A percentile compares a stretch with the other conserved stretches of the same genome.
Conservation (phyloP, 1,284 basidiomycete genomes). For the Kalmanozyma brasiliensis region DNA sequence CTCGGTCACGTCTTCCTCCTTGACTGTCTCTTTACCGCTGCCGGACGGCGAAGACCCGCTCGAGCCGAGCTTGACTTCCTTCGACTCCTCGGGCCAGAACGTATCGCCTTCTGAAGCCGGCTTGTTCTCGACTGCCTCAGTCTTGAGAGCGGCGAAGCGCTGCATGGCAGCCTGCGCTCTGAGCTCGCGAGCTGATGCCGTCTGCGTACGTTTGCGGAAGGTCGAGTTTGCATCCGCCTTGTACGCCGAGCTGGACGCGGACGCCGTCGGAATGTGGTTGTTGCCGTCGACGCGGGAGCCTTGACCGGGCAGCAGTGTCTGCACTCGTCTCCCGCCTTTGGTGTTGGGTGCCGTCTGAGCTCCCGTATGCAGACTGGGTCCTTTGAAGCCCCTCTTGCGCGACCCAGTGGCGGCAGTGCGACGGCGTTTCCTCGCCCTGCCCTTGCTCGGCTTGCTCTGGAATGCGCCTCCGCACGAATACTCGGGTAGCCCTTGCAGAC, state of each 20-base stretch:
- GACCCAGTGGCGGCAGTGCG: constrained; percentile 9
- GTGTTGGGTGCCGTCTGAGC: constrained; percentile 55
- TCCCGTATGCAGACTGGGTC: constrained; percentile 54
- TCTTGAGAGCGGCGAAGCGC: constrained; percentile 19
- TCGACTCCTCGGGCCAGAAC: constrained; percentile 10
- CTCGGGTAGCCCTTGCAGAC: constrained; percentile 43
- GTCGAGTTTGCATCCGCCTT: constrained; percentile 56
- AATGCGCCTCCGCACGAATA: constrained; percentile 57
- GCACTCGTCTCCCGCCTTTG: constrained; percentile 32
- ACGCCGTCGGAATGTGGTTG: constrained; percentile 46
- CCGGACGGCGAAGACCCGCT: background rate
- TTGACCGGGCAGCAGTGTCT: constrained; percentile 30
- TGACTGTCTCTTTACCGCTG: background rate
- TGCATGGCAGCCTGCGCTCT: constrained; percentile 46
- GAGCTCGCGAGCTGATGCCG: constrained; percentile 36
- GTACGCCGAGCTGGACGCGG: constrained; percentile 31
- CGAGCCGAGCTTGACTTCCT: background rate
- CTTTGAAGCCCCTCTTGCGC: constrained; percentile 35
- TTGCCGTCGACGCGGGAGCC: constrained; percentile 52
- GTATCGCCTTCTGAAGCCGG: background rate
- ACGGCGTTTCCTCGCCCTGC: constrained; percentile 18
- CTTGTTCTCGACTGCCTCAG: constrained; percentile 3
- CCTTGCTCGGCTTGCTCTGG: constrained; percentile 30
- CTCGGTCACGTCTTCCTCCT: constrained; percentile 15
- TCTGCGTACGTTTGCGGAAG: constrained; percentile 51